Evolutionary conservation across 169 alveolate genomes (phyloP).

Genomic region (Eimeria acervulina): DNA sequence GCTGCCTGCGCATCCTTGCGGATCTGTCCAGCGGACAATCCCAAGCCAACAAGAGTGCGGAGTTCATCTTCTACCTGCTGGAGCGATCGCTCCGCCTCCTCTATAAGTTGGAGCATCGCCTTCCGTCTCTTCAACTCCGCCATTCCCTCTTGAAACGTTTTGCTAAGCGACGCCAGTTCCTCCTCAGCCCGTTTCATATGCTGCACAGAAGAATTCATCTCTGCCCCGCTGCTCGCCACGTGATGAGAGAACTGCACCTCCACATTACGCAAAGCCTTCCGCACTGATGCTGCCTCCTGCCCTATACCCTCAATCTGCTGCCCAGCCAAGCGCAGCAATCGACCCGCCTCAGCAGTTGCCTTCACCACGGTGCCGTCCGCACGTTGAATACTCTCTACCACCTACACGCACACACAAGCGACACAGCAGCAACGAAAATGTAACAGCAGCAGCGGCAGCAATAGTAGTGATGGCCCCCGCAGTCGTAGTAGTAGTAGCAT

Average conservation of each 20-base stretch:
- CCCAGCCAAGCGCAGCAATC: background rate
- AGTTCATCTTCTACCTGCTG: background rate
- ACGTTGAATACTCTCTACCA: background rate
- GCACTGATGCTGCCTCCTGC: background rate
- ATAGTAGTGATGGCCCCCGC: background rate
- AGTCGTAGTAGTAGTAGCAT: background rate
- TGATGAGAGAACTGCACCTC: background rate
- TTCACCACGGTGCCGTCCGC: slow-evolving; percentile 35
- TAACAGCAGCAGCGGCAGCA: background rate
- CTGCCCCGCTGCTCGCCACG: slow-evolving; percentile 48
- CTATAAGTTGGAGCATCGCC: background rate
- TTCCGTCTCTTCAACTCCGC: background rate
- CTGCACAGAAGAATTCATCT: slow-evolving; percentile 5
- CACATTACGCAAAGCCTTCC: background rate
- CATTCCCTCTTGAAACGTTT: background rate
- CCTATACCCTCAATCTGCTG: background rate
- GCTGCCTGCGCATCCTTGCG: background rate
- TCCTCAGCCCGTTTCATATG: slow-evolving; percentile 35
- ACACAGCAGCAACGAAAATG: background rate
- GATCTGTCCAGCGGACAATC: background rate
- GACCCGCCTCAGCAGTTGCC: slow-evolving; percentile 15
- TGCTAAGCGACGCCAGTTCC: background rate
- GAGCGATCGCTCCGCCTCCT: background rate
- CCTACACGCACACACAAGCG: background rate
- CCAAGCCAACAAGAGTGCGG: background rate